A percentile compares a stretch with the other conserved stretches of the same genome.
Conservation (phyloP, 768 basidiomycete genomes). For the Clavaria fumosa region DNA sequence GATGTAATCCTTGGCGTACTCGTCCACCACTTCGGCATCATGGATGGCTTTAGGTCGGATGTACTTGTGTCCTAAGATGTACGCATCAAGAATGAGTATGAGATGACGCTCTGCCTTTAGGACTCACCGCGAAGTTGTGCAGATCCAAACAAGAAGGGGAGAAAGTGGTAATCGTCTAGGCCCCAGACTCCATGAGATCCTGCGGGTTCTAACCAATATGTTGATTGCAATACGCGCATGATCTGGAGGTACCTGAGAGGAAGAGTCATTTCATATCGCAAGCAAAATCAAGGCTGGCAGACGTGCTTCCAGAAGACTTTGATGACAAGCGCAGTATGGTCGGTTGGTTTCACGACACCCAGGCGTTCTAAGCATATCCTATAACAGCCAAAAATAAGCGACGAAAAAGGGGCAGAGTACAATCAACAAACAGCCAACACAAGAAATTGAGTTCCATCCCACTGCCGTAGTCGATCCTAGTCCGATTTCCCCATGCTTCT, state of each 20-base stretch:
- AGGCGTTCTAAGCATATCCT: constrained; percentile 74
- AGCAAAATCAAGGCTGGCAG: neutral
- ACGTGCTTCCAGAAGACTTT: constrained; percentile 78
- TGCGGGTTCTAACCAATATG: constrained; percentile 96
- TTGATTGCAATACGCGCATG: constrained; percentile 79
- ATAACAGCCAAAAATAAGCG: constrained; percentile 4
- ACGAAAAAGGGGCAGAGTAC: neutral
- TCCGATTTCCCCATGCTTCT: constrained; percentile 83
- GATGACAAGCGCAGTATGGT: constrained; percentile 64
- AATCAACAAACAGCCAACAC: constrained; percentile 73
- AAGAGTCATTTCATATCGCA: neutral
- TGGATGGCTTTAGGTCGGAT: constrained; percentile 88
- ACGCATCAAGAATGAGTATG: neutral
- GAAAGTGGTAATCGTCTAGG: constrained; percentile 91
- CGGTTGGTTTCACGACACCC: constrained; percentile 42
- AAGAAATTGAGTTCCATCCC: constrained; percentile 98
- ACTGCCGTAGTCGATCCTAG: constrained; percentile 96
- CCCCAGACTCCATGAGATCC: constrained; percentile 99
- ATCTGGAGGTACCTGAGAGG: constrained; percentile 59
- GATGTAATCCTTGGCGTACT: constrained; percentile 87
- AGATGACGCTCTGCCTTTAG: neutral
- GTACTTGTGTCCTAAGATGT: constrained; percentile 60
- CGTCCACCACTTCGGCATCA: constrained; percentile 79
- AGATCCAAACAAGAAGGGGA: constrained; percentile 79
- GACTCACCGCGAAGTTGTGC: constrained; percentile 52